Evolutionary conservation across 2,329 filamentous ascomycete genomes (phyloP), one percentile per base, ranked within the genome.

Genomic region (Blastomyces emzantsi): DNA sequence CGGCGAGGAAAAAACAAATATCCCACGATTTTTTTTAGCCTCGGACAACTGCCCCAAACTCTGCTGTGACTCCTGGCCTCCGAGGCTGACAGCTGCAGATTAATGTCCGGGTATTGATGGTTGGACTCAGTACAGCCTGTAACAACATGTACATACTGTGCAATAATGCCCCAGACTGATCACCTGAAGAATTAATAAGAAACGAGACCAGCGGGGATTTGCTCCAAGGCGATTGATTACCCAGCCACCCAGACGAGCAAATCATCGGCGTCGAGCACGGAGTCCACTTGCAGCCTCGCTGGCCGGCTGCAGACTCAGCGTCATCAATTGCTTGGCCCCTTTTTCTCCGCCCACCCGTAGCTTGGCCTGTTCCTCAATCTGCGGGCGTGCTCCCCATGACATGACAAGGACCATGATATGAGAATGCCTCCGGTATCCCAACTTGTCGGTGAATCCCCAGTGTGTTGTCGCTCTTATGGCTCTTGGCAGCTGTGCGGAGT

Each of bases 311-410:
- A 28, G 56, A 17, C 17, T 30, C 39, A 17, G 36, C 56, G 36
- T 59, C 56, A 59, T 58, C 55, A 8, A 8, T 13, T 36, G 55
- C 55, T 57, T 36, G 36, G 22, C 13, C 17, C 15, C 15, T 19
- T 59, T 28, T 59, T 45, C 56, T 59, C n/a, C 39, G n/a, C 41
- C 39, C 56, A 59, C 9, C 56, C 56, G 36, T 25, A 39, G 30
- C 1, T 2, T 2, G 39, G 39, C 56, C 39, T 59, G 22, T 15
- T 45, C 33, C 17, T 19, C 49, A 56, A 55, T 17, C 52, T 25
- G 28, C 13, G 28, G 33, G 33, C 25, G 25, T n/a, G 8, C 28
- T 17, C 13, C 52, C 28, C 52, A 30, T 55, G 8, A 0, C 30
- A 56, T 56, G 54, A n/a, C 52, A 55, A 22, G 13, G 19, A 19